Evolutionary conservation across 1,284 basidiomycete genomes (phyloP).

Genomic region (Singerocomus inundabilis): DNA sequence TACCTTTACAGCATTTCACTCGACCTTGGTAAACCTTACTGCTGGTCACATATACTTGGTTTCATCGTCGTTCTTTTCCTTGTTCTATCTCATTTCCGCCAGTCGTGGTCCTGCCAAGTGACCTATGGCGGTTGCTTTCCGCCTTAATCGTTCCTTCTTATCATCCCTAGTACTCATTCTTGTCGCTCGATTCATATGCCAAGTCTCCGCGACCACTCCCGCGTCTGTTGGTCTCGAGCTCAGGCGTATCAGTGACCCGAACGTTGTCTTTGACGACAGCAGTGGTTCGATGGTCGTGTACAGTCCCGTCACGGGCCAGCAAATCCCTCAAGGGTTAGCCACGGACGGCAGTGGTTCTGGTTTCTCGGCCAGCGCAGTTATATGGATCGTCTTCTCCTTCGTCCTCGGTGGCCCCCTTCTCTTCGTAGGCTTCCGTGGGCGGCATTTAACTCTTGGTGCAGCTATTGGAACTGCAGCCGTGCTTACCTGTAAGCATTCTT

Average conservation of each 20-base stretch:
- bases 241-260: slow-evolving; percentile 22
- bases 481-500: slow-evolving; percentile 44
- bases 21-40: slow-evolving; percentile 3
- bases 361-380: slow-evolving; percentile 46
- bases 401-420: slow-evolving; percentile 53
- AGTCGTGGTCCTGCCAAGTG: slow-evolving; percentile 13
- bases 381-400: slow-evolving; percentile 58
- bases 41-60: slow-evolving; percentile 13
- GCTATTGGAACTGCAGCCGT: slow-evolving; percentile 49
- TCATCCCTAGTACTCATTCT: slow-evolving; percentile 15
- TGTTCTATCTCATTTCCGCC: slow-evolving; percentile 1
- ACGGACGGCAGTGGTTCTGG: slow-evolving; percentile 57
- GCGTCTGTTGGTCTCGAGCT: slow-evolving; percentile 14
- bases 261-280: slow-evolving; percentile 33
- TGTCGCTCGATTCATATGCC: slow-evolving; percentile 2
- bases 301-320: slow-evolving; percentile 41
- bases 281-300: slow-evolving; percentile 46
- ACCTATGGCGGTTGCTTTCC: slow-evolving; percentile 30
- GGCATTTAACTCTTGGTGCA: slow-evolving; percentile 53
- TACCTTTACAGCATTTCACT: slow-evolving; percentile 4
- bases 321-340: slow-evolving; percentile 52
- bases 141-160: slow-evolving; percentile 19
- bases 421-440: slow-evolving; percentile 53
- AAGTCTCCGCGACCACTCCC: slow-evolving; percentile 11
- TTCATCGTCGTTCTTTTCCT: slow-evolving; percentile 8